Base-by-base conservation (phyloP, 495 filamentous ascomycete species). In the Xylaria scruposa region DNA sequence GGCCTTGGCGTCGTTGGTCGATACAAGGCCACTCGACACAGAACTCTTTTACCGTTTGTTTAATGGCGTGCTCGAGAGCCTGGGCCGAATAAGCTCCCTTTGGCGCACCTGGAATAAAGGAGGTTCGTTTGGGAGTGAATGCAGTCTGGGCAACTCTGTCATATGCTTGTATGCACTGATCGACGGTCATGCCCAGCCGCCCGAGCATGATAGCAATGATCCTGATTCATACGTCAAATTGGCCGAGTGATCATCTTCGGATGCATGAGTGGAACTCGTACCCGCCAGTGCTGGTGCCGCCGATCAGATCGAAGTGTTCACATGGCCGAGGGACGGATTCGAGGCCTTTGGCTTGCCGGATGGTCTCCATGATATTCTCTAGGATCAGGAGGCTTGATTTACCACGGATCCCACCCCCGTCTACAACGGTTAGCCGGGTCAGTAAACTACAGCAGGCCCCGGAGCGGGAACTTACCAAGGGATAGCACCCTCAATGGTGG, bases 151-250 rank as follows among this genome's bases (percentile, higher is more conserved):
- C 70, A 44, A 81, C 68, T 42, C 70, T 68, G 4, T 60, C 62
- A 38, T 80, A 82, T 33, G 70, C 75, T 31, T 36, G 62, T 49
- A 80, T 74, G 47, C 74, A 77, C 24, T 82, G 72, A 19, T 78
- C 71, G 29, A 77, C 73, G 21, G 56, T 72, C 79, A 82, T 79
- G 40, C 70, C 63, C 42, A 81, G 56, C 10, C 77, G 72, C 13
- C 80, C 80, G 54, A 82, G 77, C 79, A 82, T 79, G 38, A 80
- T 78, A n/a, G 79, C 78, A 72, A 81, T 77, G 44, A 81, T 72
- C 33, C 79, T 80, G 44, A n/a, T 47, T 38, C 17, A 19, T 31
- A 63, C 56, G 42, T 47, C 17, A 56, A 31, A 31, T 17, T 21
- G 26, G 29, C 13, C 0, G 31, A 62, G 36, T n/a, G 38, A 15